These are phyloP conservation scores for Brassica carinata DNA, from an alignment of 345 rosid species.

Conservation along the genomic window DNA sequence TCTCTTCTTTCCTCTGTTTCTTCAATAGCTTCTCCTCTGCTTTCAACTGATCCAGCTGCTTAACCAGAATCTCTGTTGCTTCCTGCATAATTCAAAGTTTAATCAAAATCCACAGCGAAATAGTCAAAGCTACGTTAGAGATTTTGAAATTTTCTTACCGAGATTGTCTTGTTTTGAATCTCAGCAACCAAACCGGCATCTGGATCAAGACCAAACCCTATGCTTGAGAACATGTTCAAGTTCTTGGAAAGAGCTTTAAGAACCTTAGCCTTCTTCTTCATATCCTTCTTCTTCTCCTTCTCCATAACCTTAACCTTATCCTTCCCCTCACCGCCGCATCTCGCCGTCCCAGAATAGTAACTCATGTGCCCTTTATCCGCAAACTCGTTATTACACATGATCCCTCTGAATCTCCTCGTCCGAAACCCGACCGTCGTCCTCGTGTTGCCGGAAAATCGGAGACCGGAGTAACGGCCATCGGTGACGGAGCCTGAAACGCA, in stretches of 20 bases:
- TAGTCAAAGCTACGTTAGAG: not conserved
- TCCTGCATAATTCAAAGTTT: constrained; percentile 46
- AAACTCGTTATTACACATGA: constrained; percentile 36
- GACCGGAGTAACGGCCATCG: constrained; percentile 24
- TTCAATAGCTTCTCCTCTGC: constrained; percentile 60
- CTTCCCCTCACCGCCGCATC: constrained; percentile 31
- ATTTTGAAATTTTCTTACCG: constrained; percentile 41
- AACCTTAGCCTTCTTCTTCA: constrained; percentile 56
- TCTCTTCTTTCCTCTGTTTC: constrained; percentile 55
- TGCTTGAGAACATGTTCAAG: constrained; percentile 42
- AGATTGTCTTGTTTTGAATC: constrained; percentile 45
- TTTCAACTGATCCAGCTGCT: constrained; percentile 56
- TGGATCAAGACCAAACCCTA: constrained; percentile 46
- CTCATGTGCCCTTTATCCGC: constrained; percentile 46
- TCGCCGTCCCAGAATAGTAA: constrained; percentile 41
- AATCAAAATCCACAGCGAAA: not conserved
- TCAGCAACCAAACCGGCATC: constrained; percentile 40
- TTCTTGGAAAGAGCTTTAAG: constrained; percentile 50
- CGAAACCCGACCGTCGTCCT: not conserved
- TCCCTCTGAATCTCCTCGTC: constrained; percentile 8
- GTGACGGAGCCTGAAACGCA: constrained; percentile 24
- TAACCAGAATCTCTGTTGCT: constrained; percentile 53
- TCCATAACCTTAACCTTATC: constrained; percentile 35
- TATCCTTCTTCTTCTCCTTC: constrained; percentile 41
- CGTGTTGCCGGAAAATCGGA: constrained; percentile 24